Evolutionary conservation across 148 eudicot genomes (phyloP).

Genomic region (Camellia sinensis): DNA sequence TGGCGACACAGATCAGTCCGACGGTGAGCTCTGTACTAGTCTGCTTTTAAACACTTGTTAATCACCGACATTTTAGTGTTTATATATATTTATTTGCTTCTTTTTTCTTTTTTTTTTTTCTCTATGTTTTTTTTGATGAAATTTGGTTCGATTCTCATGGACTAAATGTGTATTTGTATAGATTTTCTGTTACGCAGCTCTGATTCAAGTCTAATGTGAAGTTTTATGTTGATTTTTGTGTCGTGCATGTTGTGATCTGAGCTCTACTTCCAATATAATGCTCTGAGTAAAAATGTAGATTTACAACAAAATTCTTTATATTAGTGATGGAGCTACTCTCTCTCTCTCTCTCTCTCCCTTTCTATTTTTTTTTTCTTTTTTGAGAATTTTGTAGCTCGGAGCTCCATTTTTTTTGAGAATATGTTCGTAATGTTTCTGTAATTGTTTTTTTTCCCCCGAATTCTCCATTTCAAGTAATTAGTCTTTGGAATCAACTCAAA

Average conservation of each 20-base stretch:
- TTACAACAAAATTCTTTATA: neutral
- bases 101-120: neutral
- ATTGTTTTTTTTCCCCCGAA: neutral
- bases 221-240: neutral
- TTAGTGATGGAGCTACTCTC: neutral
- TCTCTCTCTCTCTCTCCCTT: neutral
- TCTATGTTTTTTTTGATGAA: neutral
- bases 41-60: neutral
- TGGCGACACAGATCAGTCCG: constrained; percentile 69
- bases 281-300: neutral
- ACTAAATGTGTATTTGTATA: neutral
- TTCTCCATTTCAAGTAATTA: neutral
- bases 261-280: neutral
- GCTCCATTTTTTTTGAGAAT: neutral
- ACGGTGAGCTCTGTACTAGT: constrained; percentile 43
- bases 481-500: neutral
- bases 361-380: neutral
- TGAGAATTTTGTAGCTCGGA: neutral
- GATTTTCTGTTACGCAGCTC: neutral
- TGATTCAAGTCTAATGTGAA: neutral
- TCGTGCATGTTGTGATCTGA: constrained; percentile 5
- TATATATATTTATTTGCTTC: neutral
- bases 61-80: neutral
- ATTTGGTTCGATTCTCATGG: neutral
- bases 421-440: neutral